A percentile compares a stretch with the other conserved stretches of the same genome.
phyloP scores from a whole-genome alignment of 352 stramenopile species.

The Phytophthora citrophthora region DNA sequence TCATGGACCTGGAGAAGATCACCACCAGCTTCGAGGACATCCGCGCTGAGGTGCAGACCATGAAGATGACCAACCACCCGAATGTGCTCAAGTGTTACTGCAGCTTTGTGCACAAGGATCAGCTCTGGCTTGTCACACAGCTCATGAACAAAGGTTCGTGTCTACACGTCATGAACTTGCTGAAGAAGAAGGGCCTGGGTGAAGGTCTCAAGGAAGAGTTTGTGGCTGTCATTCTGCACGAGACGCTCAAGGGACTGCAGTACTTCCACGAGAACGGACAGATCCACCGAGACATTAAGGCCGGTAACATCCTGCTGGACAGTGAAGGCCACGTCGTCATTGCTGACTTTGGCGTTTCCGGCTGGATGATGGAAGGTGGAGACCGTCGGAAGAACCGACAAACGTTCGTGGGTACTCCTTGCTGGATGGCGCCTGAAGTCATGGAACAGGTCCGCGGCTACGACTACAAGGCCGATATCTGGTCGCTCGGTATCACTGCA shows the following conservation, averaged over 20 bases:
- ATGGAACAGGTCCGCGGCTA: constrained; percentile 93
- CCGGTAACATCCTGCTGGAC: constrained; percentile 97
- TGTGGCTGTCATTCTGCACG: constrained; percentile 97
- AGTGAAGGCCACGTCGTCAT: constrained; percentile 96
- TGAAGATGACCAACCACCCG: constrained; percentile 98
- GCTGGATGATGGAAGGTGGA: constrained; percentile 97
- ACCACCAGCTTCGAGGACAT: constrained; percentile 95
- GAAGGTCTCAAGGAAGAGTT: constrained; percentile 95
- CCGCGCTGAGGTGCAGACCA: constrained; percentile 96
- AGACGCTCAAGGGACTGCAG: constrained; percentile 96
- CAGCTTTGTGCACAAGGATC: constrained; percentile 96
- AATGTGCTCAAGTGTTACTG: constrained; percentile 98
- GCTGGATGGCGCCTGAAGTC: constrained; percentile 95
- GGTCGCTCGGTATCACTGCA: constrained; percentile 99
- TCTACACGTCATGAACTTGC: constrained; percentile 96
- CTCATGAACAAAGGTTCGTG: constrained; percentile 99
- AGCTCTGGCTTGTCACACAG: constrained; percentile 99
- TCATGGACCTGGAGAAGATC: constrained; percentile 99
- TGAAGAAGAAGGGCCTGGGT: constrained; percentile 91
- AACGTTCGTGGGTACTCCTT: constrained; percentile 99
- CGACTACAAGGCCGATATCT: constrained; percentile 99
- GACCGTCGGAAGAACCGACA: constrained; percentile 94
- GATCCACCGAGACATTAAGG: constrained; percentile 99
- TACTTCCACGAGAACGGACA: constrained; percentile 99
- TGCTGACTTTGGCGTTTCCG: constrained; percentile 98